Base-by-base conservation (phyloP, 1,139 yeast genomes). In the Pichia sp. region DNA sequence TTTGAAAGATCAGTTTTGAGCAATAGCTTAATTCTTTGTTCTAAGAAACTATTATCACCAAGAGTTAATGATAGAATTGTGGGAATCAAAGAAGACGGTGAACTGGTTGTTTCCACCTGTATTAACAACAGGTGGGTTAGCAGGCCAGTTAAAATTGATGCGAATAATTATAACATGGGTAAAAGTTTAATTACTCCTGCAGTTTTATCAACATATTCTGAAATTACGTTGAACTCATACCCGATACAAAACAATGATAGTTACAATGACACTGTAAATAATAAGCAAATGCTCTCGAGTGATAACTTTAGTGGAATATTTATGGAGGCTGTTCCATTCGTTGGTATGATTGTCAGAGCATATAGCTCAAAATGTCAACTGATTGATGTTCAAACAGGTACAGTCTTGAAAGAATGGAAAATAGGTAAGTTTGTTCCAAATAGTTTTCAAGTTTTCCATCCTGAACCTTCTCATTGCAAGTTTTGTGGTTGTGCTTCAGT, bases 401-500 rank as follows among this genome's bases (percentile, higher is more conserved):
- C 79, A 46, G 69, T 65, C 50, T 75, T 71, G 59, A 77, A 68
- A 58, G 72, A 61, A 58, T 78, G 72, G 62, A 61, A 70, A 39
- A 73, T 86, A 41, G 86, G 84, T 1, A 74, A 75, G 41, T 81
- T 79, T 65, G 79, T 77, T 54, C 75, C 77, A 2, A 73, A 73
- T 2, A 62, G 82, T 0, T 72, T 86, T 49, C 68, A 72, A 48
- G 92, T 83, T 0, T 79, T 86, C 49, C 95, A 86, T 59, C 81
- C 83, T 42, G 87, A 81, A 54, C 95, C 95, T 3, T 81, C 87
- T 0, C 95, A 87, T 65, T 87, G 96, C 64, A 73, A 84, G 47
- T 87, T 87, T 61, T 87, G 96, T 67, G 96, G 96, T 1, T 83
- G 95, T 66, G 90, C 85, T 0, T 83, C 95, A 0, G 74, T 86